These are phyloP conservation scores for Strigomonas galati DNA, from an alignment of 208 protist species.

Conservation along the genomic window DNA sequence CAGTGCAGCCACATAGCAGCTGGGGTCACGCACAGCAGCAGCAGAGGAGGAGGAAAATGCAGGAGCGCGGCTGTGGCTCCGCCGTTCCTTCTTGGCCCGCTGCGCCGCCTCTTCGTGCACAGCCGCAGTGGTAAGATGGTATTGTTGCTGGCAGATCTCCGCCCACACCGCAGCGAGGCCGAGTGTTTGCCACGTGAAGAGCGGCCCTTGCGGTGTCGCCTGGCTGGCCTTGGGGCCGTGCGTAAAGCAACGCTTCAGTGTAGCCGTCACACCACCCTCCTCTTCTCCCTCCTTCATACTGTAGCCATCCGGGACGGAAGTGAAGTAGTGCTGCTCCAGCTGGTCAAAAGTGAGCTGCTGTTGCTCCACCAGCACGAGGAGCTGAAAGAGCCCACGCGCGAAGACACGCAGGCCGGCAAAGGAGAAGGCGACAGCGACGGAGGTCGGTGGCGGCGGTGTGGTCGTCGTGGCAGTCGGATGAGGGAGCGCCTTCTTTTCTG, in stretches of 20 bases:
- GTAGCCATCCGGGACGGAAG: not conserved
- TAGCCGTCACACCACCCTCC: too few relatives aligned
- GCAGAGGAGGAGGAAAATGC: not conserved
- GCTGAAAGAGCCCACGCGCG: conserved; percentile 11
- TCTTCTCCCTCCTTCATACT: too few relatives aligned
- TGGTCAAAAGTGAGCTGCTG: not conserved
- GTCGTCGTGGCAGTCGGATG: too few relatives aligned
- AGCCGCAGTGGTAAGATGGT: not conserved
- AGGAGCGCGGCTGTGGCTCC: too few relatives aligned
- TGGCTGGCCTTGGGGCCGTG: not conserved
- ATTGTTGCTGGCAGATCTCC: conserved; percentile 16
- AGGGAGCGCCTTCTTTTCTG: too few relatives aligned
- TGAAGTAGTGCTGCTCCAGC: not conserved
- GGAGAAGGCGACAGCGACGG: conserved; percentile 2
- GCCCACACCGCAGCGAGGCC: conserved; percentile 11
- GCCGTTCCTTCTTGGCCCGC: too few relatives aligned
- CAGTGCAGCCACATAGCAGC: not conserved
- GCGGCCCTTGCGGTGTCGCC: conserved; percentile 1
- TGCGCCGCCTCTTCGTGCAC: not conserved
- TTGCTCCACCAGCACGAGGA: conserved; percentile 15
- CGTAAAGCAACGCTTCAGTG: too few relatives aligned
- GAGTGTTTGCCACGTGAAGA: conserved; percentile 11
- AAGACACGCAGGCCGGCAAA: conserved; percentile 16
- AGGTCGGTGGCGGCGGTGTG: not conserved
- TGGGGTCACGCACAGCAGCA: not conserved